Evolutionary conservation across 768 basidiomycete species (phyloP).

Genomic region (Lentinula raphanica): DNA sequence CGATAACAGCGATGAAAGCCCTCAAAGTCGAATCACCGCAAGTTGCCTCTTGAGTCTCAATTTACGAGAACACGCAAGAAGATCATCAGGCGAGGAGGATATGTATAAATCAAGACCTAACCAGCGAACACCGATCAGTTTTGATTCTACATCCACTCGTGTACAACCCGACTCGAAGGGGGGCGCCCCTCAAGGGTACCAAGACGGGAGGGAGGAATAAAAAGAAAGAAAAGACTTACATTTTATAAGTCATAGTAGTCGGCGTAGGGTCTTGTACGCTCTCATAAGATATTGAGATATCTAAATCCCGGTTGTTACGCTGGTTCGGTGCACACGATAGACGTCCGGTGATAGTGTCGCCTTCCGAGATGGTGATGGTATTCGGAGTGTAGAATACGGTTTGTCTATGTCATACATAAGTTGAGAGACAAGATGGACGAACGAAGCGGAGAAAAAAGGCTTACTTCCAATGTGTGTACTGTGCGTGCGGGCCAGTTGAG

Average conservation of each 20-base stretch:
- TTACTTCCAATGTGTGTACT: constrained; percentile 95
- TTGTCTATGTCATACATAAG: constrained; percentile 55
- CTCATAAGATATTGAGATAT: constrained; percentile 79
- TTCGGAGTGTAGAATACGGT: constrained; percentile 96
- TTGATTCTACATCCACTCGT: constrained; percentile 25
- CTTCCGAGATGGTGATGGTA: constrained; percentile 63
- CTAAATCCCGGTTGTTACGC: constrained; percentile 92
- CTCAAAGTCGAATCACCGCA: not conserved
- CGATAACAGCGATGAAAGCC: not conserved
- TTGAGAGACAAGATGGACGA: not conserved
- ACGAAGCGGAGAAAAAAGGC: constrained; percentile 24
- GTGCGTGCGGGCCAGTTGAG: constrained; percentile 95
- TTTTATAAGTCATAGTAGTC: constrained; percentile 65
- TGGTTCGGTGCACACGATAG: constrained; percentile 83
- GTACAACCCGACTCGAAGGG: not conserved
- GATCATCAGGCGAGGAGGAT: constrained; percentile 14
- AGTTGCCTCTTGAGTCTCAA: not conserved
- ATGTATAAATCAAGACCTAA: constrained; percentile 79
- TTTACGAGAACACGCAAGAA: not conserved
- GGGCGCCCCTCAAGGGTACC: constrained; percentile 11
- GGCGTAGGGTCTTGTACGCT: constrained; percentile 28
- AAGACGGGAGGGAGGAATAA: too few relatives aligned
- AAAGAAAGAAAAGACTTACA: constrained; percentile 53
- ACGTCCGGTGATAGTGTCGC: constrained; percentile 67
- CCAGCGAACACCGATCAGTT: constrained; percentile 54